Base-by-base conservation (phyloP, 768 basidiomycete species). In the Naematelia encephala region DNA sequence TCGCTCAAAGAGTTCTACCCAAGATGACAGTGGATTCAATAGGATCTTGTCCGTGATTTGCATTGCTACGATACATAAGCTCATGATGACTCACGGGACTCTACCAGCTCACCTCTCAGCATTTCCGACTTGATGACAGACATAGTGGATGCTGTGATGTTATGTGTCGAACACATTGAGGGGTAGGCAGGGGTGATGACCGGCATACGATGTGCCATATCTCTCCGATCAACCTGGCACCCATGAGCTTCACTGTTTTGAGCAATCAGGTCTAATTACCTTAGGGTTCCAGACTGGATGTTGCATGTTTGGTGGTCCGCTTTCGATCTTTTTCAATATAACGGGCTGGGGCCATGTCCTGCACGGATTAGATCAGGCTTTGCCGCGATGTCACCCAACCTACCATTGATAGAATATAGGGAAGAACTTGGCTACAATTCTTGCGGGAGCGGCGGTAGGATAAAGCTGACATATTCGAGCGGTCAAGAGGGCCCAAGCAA, bases 111-210 rank as follows among this genome's bases (percentile, higher is more conserved):
- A 88, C 92, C 92, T 82, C 88, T 86, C 80, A 91, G 89, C 77
- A 97, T 92, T 71, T 99, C 96, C 66, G 90, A 87, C 0, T 89
- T 93, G 82, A 96, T 91, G 55, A 99, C 89, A 82, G 88, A 86
- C 78, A 96, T 91, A 3, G 94, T 98, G 8, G 92, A 96, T 44
- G 85, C 84, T 52, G 91, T 92, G 60, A 98, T 93, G 69, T 98
- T 99, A 80, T 99, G 96, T 16, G 96, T 99, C 23, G 94, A 85
- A 77, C 94, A 98, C 94, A 99, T 99, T 4, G 94, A 87, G 47
- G 96, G 96, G 78, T 97, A 99, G 11, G 96, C 93, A 2, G 96
- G 96, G 1, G 96, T 99, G 68, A 99, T 98, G 71, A 99, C 97
- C 12, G 96, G 96, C 96, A 98, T 98, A 65, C 91, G 84, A 79